These are phyloP conservation scores for Kodamaea derodonti DNA, from an alignment of 1,139 yeast genomes.

Conservation along the genomic window DNA sequence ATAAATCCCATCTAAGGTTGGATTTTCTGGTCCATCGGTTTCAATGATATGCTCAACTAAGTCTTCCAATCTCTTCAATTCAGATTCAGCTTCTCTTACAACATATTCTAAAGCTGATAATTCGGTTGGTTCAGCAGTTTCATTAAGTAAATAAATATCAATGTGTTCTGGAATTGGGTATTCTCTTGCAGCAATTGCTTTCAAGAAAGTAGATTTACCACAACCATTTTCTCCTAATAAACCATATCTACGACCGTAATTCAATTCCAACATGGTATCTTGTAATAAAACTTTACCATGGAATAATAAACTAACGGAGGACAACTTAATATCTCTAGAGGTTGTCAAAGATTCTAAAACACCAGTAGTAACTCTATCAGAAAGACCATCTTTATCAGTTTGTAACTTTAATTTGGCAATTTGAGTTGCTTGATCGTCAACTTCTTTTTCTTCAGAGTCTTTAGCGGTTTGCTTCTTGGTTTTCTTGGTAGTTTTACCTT, in stretches of 20 bases:
- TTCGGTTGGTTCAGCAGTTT: constrained; percentile 95
- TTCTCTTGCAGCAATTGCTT: constrained; percentile 93
- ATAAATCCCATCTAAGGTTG: constrained; percentile 78
- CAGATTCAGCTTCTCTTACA: constrained; percentile 92
- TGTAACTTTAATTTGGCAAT: constrained; percentile 87
- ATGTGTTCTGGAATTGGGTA: constrained; percentile 90
- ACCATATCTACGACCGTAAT: constrained; percentile 96
- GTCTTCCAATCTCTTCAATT: constrained; percentile 87
- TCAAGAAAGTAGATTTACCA: constrained; percentile 94
- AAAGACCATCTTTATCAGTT: constrained; percentile 87
- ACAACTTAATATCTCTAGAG: constrained; percentile 89
- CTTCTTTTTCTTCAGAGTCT: constrained; percentile 57
- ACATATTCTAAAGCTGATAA: constrained; percentile 93
- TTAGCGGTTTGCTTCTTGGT: constrained; percentile 53
- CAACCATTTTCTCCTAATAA: constrained; percentile 98
- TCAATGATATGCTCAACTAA: constrained; percentile 86
- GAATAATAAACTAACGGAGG: constrained; percentile 86
- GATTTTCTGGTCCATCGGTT: constrained; percentile 92
- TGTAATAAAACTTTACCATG: constrained; percentile 96
- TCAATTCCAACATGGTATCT: constrained; percentile 87
- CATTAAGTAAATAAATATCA: constrained; percentile 89
- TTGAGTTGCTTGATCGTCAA: constrained; percentile 66
- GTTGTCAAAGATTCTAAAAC: constrained; percentile 85
- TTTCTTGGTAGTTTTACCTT: constrained; percentile 67
- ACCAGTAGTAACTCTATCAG: constrained; percentile 98